These are phyloP conservation scores for Stemphylium vesicarium DNA, from an alignment of 2,329 filamentous ascomycete genomes.

Conservation along the genomic window DNA sequence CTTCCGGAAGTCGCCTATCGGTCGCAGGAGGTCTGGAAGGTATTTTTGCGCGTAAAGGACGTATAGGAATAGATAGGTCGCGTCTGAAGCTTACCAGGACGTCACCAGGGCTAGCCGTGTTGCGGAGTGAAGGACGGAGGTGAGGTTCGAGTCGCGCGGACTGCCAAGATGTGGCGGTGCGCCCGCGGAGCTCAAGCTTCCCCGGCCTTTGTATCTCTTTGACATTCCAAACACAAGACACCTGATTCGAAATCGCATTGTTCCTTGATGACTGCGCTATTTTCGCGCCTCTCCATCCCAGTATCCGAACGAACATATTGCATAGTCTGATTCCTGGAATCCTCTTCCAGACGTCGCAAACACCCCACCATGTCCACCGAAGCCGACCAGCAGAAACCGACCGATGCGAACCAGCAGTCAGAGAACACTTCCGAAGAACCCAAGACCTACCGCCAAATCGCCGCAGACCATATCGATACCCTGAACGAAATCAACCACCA, in stretches of 20 bases:
- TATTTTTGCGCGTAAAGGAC: constrained; percentile 4
- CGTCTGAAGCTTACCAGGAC: constrained; percentile 5
- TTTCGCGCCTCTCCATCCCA: background rate
- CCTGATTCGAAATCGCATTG: background rate
- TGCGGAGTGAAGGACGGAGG: constrained; percentile 33
- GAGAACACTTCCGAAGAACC: constrained; percentile 13
- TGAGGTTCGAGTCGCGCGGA: constrained; percentile 29
- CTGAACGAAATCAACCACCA: constrained; percentile 39
- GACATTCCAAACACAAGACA: background rate
- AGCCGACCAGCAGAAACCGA: constrained; percentile 4
- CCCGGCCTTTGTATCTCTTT: constrained; percentile 1
- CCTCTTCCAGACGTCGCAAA: background rate
- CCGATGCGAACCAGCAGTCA: constrained; percentile 3
- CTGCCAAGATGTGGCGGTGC: constrained; percentile 25
- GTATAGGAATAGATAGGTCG: constrained; percentile 1
- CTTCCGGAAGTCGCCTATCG: background rate
- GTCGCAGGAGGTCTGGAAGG: background rate
- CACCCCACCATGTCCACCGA: constrained; percentile 24
- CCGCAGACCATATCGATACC: constrained; percentile 41
- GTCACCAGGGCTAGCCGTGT: constrained; percentile 15
- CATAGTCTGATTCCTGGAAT: too few relatives aligned
- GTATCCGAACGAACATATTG: too few relatives aligned
- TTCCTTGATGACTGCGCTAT: background rate
- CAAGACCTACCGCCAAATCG: constrained; percentile 39
- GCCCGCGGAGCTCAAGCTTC: constrained; percentile 5